A percentile compares a stretch with the other conserved stretches of the same genome.
phyloP scores from a whole-genome alignment of 1,139 yeast species.

The Chernovozyma sophiae-reginae region DNA sequence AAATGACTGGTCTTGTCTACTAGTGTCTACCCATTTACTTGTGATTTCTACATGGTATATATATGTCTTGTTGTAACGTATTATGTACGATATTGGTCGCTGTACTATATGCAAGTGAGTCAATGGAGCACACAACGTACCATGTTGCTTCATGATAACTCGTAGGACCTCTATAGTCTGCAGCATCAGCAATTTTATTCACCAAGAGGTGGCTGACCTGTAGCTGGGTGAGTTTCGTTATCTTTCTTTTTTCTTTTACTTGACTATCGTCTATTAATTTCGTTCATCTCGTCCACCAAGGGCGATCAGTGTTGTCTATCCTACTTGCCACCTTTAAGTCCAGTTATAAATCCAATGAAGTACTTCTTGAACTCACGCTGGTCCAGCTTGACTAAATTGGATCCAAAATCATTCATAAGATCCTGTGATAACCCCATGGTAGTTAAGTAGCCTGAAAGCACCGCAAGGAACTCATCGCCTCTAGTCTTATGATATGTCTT shows the following conservation, averaged over 20 bases:
- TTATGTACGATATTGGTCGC: not conserved
- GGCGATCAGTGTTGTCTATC: no score
- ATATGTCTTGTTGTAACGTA: not conserved
- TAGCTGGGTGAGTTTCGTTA: no score
- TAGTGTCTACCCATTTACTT: no score
- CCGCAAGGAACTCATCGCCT: slow-evolving; percentile 42
- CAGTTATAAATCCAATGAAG: slow-evolving; percentile 53
- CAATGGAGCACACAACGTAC: not conserved
- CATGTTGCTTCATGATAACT: not conserved
- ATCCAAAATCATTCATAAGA: slow-evolving; percentile 53
- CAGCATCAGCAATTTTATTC: no score
- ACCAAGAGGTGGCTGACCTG: no score
- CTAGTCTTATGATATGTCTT: slow-evolving; percentile 50
- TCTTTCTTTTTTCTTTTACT: no score
- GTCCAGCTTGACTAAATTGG: slow-evolving; percentile 50
- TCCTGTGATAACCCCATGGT: slow-evolving; percentile 59
- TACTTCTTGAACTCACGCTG: slow-evolving; percentile 62
- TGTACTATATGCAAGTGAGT: slow-evolving; percentile 4
- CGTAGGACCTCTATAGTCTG: no score
- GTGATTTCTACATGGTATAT: no score
- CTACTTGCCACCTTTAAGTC: slow-evolving; percentile 25
- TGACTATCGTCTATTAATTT: no score
- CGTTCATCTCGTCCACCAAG: no score
- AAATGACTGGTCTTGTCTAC: no score
- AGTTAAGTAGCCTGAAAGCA: slow-evolving; percentile 51